Conservation (phyloP, 2,329 filamentous ascomycete genomes). For the Scopulariopsis brevicaulis region DNA sequence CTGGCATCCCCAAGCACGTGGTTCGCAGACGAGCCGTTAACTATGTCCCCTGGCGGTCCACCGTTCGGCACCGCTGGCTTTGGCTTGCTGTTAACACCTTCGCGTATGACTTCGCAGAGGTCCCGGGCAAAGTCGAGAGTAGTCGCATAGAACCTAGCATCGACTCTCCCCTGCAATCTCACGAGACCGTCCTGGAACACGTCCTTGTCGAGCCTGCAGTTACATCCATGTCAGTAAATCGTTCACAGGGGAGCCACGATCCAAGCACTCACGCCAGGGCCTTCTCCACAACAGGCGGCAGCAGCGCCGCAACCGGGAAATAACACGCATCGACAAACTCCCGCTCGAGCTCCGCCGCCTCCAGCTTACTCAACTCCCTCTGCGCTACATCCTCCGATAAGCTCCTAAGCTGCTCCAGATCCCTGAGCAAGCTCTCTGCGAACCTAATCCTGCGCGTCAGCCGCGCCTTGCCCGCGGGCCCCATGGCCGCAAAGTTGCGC, state of each 20-base stretch:
- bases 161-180: conserved; percentile 38
- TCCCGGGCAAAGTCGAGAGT: conserved; percentile 45
- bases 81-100: conserved; percentile 35
- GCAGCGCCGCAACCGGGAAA: conserved; percentile 71
- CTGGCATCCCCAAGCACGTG: conserved; percentile 56
- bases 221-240: conserved; percentile 21
- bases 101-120: conserved; percentile 40
- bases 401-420: conserved; percentile 64
- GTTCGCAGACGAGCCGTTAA: conserved; percentile 24
- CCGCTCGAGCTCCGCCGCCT: conserved; percentile 64
- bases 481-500: conserved; percentile 93
- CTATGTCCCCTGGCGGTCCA: conserved; percentile 11
- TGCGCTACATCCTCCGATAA: conserved; percentile 62
- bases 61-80: conserved; percentile 11
- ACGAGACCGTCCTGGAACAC: conserved; percentile 43
- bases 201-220: conserved; percentile 49
- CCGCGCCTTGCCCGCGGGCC: conserved; percentile 66
- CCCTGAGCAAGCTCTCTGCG: conserved; percentile 60
- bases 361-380: conserved; percentile 67
- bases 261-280: conserved; percentile 57
- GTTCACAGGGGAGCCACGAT: conserved; percentile 9
- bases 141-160: conserved; percentile 45
- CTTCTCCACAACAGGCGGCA: conserved; percentile 69
- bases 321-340: conserved; percentile 82
- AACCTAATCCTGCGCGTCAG: conserved; percentile 81